Evolutionary conservation across 1,139 yeast genomes (phyloP), one percentile per base, ranked within the genome.

Genomic region (Blastobotrys serpentis): DNA sequence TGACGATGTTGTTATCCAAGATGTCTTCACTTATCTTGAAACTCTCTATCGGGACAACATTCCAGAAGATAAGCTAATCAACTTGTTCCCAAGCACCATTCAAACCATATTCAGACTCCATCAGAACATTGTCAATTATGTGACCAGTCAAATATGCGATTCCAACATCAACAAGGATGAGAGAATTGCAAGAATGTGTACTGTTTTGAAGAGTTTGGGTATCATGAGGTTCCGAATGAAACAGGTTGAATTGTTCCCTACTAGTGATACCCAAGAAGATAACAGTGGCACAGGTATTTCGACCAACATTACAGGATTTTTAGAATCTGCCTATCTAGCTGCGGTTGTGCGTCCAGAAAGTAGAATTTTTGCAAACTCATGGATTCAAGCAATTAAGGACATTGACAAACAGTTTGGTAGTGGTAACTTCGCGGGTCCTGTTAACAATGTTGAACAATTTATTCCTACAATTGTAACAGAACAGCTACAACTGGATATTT

Each of bases 321-420:
- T 92, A 50, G 98, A 90, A 63, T 76, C 90, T 4, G 90, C 95
- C 4, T 73, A 90, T 34, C 73, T 80, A 0, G 81, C 86, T 56
- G 90, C 90, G 0, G 77, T 90, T 19, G 72, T 87, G 43, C 75
- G 90, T 1, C 96, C 96, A 0, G 95, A 86, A 60, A 81, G 92
- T 42, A 74, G 98, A 54, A 66, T 73, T 23, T 88, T 79, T 63
- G 74, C 84, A 2, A 73, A 73, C 49, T 71, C 82, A 11, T 87
- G 96, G 96, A 65, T 78, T 47, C 76, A 82, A 1, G 78, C 89
- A 19, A 67, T 76, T 2, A 66, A 69, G 16, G 66, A 68, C 23
- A 63, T 67, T 16, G 58, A 64, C 43, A 60, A 58, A 4, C 62
- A 64, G 11, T 57, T 51, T 42, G 51, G 51, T 16, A 51, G 39